Evolutionary conservation across 2,329 filamentous ascomycete species (phyloP).

Genomic region (Plenodomus tracheiphilus): DNA sequence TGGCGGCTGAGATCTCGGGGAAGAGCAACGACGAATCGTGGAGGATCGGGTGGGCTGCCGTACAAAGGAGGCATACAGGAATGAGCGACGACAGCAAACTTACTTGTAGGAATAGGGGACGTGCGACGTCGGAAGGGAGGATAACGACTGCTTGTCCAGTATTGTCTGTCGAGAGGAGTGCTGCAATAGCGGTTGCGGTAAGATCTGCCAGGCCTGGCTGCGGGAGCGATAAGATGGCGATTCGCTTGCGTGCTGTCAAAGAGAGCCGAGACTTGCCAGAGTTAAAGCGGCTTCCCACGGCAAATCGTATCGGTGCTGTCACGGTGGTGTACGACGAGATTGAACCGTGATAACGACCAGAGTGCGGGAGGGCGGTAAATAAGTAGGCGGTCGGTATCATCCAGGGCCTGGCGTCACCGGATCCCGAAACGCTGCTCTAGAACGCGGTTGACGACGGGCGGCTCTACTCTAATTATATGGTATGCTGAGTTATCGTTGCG

Average conservation of each 20-base stretch:
- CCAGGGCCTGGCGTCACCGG: constrained; percentile 14
- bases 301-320: constrained; percentile 15
- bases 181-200: constrained; percentile 10
- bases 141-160: constrained; percentile 9
- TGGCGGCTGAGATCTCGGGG: constrained; percentile 12
- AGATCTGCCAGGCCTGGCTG: constrained; percentile 18
- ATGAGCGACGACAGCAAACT: constrained; percentile 21
- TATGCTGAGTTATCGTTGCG: constrained; percentile 24
- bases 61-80: constrained; percentile 12
- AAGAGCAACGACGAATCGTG: constrained; percentile 10
- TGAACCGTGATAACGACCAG: constrained; percentile 14
- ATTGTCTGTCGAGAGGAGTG: constrained; percentile 6
- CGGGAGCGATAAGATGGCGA: constrained; percentile 32
- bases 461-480: constrained; percentile 15
- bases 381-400: too few relatives aligned
- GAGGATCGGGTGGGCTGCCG: constrained; percentile 1
- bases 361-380: constrained; percentile 20
- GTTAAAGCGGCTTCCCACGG: constrained; percentile 34
- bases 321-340: constrained; percentile 15
- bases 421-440: constrained; percentile 26
- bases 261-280: constrained; percentile 41
- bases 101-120: constrained; percentile 24
- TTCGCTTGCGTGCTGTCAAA: constrained; percentile 11
- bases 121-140: constrained; percentile 30
- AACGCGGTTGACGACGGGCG: constrained; percentile 29